phyloP scores from a whole-genome alignment of 768 basidiomycete species.

The Leccinum fibrillosum region DNA sequence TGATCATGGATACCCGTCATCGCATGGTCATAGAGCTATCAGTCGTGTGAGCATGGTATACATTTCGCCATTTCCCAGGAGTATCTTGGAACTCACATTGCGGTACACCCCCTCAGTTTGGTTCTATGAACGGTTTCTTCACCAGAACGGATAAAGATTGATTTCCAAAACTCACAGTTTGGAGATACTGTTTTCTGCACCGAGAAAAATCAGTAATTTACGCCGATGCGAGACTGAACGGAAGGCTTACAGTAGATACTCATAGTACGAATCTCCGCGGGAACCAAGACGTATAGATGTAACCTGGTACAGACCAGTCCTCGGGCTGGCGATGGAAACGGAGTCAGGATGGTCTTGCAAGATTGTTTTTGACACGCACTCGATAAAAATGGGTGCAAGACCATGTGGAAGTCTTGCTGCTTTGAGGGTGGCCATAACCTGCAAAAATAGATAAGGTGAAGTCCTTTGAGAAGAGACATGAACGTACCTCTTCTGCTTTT shows the following conservation, averaged over 20 bases:
- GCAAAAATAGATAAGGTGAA: not conserved
- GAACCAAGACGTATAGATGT: constrained; percentile 87
- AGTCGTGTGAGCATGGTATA: constrained; percentile 1
- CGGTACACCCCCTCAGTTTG: constrained; percentile 73
- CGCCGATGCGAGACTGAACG: not conserved
- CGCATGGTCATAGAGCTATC: constrained; percentile 86
- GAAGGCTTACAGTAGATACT: constrained; percentile 69
- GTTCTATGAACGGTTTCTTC: constrained; percentile 42
- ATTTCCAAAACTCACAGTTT: constrained; percentile 24
- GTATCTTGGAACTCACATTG: constrained; percentile 44
- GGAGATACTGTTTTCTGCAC: constrained; percentile 30
- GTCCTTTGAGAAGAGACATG: not conserved
- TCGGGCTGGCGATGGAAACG: constrained; percentile 35
- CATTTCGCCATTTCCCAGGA: not conserved
- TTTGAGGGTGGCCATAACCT: constrained; percentile 74
- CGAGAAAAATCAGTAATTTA: constrained; percentile 3
- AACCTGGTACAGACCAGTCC: constrained; percentile 51
- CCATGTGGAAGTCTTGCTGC: constrained; percentile 61
- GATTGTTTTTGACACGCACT: constrained; percentile 42
- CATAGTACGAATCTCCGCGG: constrained; percentile 91
- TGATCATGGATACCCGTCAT: constrained; percentile 78
- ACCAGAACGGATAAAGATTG: not conserved
- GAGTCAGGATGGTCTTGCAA: constrained; percentile 7
- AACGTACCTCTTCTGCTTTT: constrained; percentile 64
- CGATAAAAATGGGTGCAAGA: constrained; percentile 81